These are phyloP conservation scores for Verticillium nonalfalfae DNA, from an alignment of 2,329 filamentous ascomycete genomes.

Conservation along the genomic window DNA sequence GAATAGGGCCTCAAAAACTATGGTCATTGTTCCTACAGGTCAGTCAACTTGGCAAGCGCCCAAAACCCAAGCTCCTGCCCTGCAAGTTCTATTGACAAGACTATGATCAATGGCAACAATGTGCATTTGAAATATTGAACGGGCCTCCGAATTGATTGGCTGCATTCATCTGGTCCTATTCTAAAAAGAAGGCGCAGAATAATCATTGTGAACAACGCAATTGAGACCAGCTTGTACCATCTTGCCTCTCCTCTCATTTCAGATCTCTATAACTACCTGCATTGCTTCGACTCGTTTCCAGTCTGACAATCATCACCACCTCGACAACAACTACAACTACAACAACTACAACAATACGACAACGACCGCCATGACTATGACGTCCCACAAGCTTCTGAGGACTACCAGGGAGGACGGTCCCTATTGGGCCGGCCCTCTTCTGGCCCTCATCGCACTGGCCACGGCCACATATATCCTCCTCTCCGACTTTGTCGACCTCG, in stretches of 20 bases:
- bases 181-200: too few species aligned
- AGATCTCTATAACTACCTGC: background rate
- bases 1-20: too few species aligned
- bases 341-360: background rate
- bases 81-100: too few species aligned
- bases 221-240: too few species aligned
- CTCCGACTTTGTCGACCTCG: background rate
- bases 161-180: too few species aligned
- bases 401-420: background rate
- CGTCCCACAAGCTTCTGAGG: background rate
- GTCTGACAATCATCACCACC: background rate
- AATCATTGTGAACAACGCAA: too few species aligned
- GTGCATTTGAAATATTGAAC: too few species aligned
- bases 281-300: background rate
- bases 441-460: background rate
- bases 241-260: background rate
- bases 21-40: too few species aligned
- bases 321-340: background rate
- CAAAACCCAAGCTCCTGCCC: too few species aligned
- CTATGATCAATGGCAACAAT: too few species aligned
- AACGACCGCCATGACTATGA: background rate
- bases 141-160: too few species aligned
- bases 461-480: background rate
- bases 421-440: background rate
- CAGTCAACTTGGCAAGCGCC: too few species aligned